Evolutionary conservation across 2,329 filamentous ascomycete species (phyloP).

Genomic region (Lecanosticta acicola): DNA sequence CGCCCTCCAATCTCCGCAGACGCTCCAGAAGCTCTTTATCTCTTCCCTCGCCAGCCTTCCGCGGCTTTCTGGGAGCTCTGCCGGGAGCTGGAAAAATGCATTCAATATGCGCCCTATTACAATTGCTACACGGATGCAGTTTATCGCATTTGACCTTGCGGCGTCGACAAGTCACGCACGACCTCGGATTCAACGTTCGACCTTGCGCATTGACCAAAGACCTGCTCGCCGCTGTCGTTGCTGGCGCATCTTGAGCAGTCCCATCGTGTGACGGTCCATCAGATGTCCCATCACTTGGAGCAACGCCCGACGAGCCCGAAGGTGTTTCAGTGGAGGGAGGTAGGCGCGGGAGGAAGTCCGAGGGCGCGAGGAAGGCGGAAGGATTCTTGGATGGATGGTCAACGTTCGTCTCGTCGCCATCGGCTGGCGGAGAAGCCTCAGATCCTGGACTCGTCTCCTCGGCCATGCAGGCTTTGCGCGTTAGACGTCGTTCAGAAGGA

Average conservation of each 20-base stretch:
- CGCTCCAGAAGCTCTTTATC: constrained; percentile 65
- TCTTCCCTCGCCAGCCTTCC: constrained; percentile 56
- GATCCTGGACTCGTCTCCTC: background rate
- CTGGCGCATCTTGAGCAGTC: constrained; percentile 6
- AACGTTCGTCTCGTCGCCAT: background rate
- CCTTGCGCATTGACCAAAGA: constrained; percentile 29
- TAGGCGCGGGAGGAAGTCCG: constrained; percentile 21
- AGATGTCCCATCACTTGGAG: background rate
- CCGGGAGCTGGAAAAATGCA: constrained; percentile 72
- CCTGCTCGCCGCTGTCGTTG: constrained; percentile 8
- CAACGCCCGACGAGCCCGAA: constrained; percentile 3
- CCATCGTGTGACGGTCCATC: constrained; percentile 4
- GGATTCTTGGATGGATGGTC: constrained; percentile 4
- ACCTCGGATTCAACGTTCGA: constrained; percentile 35
- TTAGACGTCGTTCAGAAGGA: background rate
- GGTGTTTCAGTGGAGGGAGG: constrained; percentile 20
- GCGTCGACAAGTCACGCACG: constrained; percentile 50
- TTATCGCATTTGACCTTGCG: constrained; percentile 75
- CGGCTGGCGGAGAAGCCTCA: constrained; percentile 4
- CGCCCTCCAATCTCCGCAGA: constrained; percentile 66
- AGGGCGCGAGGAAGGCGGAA: constrained; percentile 16
- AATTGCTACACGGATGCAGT: constrained; percentile 70
- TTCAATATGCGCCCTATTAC: constrained; percentile 62
- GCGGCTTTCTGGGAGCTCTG: constrained; percentile 62
- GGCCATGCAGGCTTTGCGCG: background rate